phyloP scores from a whole-genome alignment of 768 basidiomycete genomes.

The Tulasnella sp. region DNA sequence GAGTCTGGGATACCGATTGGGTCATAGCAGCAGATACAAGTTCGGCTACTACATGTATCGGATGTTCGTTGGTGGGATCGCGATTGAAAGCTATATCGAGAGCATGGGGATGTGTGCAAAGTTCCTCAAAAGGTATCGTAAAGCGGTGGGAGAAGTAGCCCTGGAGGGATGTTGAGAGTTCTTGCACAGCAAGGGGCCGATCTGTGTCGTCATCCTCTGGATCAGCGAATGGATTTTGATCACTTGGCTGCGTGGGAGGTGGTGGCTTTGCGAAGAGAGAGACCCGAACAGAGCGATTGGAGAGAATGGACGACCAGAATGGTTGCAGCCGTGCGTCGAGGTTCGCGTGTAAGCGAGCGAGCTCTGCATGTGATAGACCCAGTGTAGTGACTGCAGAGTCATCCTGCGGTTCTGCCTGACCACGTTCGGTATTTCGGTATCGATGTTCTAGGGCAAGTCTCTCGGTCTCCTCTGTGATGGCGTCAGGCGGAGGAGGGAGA shows the following conservation, averaged over 20 bases:
- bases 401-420: background rate
- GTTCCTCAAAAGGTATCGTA: slow-evolving; percentile 50
- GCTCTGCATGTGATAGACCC: slow-evolving; percentile 21
- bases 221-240: slow-evolving; percentile 15
- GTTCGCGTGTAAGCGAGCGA: slow-evolving; percentile 54
- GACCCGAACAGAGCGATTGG: slow-evolving; percentile 48
- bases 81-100: slow-evolving; percentile 47
- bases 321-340: slow-evolving; percentile 62
- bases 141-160: slow-evolving; percentile 62
- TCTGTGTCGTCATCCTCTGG: slow-evolving; percentile 20
- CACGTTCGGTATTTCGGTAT: background rate
- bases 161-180: slow-evolving; percentile 48
- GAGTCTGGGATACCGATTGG: too few species aligned
- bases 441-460: slow-evolving; percentile 19
- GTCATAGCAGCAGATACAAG: slow-evolving; percentile 8
- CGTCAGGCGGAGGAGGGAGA: slow-evolving; percentile 45
- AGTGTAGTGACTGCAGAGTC: slow-evolving; percentile 1
- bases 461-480: slow-evolving; percentile 44
- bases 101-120: slow-evolving; percentile 48
- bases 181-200: slow-evolving; percentile 37
- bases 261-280: slow-evolving; percentile 37
- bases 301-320: slow-evolving; percentile 66
- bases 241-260: background rate
- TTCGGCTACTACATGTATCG: slow-evolving; percentile 14
- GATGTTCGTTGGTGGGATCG: slow-evolving; percentile 23